Evolutionary conservation across 2,329 filamentous ascomycete species (phyloP).

Genomic region (Colletotrichum somersetense): DNA sequence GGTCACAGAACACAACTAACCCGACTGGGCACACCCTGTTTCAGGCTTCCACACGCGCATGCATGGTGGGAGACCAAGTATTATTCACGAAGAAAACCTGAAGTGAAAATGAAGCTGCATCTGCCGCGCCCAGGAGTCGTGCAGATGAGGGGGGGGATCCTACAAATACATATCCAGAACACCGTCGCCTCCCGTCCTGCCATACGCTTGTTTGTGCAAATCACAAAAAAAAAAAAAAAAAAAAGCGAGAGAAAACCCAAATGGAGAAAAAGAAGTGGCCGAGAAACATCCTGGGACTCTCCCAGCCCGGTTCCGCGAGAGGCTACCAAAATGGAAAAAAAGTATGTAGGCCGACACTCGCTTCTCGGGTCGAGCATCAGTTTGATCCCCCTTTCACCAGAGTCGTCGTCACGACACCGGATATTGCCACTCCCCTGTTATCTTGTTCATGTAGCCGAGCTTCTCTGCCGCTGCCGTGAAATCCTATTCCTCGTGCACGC

Average conservation of each 20-base stretch:
- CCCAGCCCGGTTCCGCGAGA: not conserved
- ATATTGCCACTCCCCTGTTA: conserved; percentile 43
- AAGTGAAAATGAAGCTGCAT: conserved; percentile 20
- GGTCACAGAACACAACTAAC: not conserved
- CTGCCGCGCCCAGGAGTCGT: conserved; percentile 24
- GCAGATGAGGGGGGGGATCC: conserved; percentile 36
- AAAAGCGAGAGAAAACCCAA: not conserved
- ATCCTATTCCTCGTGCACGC: conserved; percentile 67
- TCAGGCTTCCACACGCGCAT: conserved; percentile 3
- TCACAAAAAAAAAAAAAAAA: conserved; percentile 11
- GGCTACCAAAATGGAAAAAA: not conserved
- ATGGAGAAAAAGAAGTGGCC: not conserved
- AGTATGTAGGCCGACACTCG: conserved; percentile 7
- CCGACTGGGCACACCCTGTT: not conserved
- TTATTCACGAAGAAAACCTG: conserved; percentile 31
- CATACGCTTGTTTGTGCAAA: conserved; percentile 12
- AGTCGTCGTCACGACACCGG: conserved; percentile 32
- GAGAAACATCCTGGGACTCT: conserved; percentile 19
- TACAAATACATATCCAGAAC: conserved; percentile 43
- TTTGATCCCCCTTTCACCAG: not conserved
- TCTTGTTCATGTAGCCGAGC: conserved; percentile 42
- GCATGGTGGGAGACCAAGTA: conserved; percentile 11
- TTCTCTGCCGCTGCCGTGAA: conserved; percentile 39
- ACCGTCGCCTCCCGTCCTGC: conserved; percentile 31
- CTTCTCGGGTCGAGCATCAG: not conserved